Evolutionary conservation across 352 stramenopile species (phyloP).

Genomic region (Aphanomyces stellatus): DNA sequence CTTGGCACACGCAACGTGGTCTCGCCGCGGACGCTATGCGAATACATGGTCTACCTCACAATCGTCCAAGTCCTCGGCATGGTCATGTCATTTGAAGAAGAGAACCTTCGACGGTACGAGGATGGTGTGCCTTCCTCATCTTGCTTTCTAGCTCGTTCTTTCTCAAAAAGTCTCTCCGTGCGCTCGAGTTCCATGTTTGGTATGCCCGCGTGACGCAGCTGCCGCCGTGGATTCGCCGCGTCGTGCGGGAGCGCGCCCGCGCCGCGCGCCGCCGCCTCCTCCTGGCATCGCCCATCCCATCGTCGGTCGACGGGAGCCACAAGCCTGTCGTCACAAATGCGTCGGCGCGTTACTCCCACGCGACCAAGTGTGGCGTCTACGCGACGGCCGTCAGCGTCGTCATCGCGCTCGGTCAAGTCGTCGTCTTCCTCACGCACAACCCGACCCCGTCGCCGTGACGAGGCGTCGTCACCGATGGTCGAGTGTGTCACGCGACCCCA

Average conservation of each 20-base stretch:
- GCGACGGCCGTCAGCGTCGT: not conserved
- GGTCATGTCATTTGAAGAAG: constrained; percentile 4
- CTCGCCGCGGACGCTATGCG: constrained; percentile 12
- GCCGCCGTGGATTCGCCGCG: constrained; percentile 44
- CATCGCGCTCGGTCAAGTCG: not conserved
- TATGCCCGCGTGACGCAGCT: constrained; percentile 53
- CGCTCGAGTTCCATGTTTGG: constrained; percentile 69
- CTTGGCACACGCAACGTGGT: not conserved
- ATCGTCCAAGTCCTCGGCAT: constrained; percentile 2
- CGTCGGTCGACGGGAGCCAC: not conserved
- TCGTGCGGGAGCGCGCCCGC: constrained; percentile 23
- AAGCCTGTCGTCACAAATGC: not conserved
- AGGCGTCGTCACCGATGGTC: too few relatives aligned
- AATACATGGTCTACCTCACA: not conserved
- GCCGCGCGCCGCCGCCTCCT: not conserved
- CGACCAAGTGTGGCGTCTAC: not conserved
- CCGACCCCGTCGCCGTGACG: too few relatives aligned
- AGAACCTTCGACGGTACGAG: not conserved
- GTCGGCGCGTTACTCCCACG: not conserved
- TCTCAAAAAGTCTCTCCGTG: constrained; percentile 69
- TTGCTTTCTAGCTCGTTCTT: constrained; percentile 39
- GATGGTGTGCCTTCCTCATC: not conserved
- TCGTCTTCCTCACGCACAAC: not conserved
- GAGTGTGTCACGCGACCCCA: too few relatives aligned
- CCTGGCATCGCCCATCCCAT: not conserved